These are phyloP conservation scores for Schizosaccharomyces cryophilus DNA, from an alignment of 805 yeast species.

Conservation along the genomic window DNA sequence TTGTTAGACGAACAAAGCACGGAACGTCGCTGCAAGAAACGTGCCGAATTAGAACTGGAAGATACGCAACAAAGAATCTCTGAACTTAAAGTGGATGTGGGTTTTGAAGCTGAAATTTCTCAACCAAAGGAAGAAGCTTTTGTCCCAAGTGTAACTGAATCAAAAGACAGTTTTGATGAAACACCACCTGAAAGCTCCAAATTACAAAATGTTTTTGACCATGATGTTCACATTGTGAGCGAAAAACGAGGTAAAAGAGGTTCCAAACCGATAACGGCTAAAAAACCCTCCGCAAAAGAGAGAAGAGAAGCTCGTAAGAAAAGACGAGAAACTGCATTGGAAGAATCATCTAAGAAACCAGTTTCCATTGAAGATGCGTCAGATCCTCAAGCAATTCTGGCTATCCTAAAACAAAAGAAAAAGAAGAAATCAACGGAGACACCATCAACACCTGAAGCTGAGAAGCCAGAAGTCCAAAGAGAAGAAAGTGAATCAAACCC, in stretches of 20 bases:
- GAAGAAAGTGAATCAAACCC: constrained; percentile 9
- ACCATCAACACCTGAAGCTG: not conserved
- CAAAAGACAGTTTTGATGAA: not conserved
- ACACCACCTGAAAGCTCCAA: not conserved
- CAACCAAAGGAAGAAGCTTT: not conserved
- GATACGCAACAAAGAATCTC: not conserved
- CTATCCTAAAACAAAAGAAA: not conserved
- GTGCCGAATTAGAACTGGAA: not conserved
- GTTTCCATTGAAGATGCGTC: not conserved
- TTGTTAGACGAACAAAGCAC: constrained; percentile 30
- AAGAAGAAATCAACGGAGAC: not conserved
- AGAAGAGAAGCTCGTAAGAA: not conserved
- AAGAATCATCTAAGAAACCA: not conserved
- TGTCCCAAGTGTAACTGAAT: not conserved
- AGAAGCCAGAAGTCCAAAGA: not conserved
- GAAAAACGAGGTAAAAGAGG: not conserved
- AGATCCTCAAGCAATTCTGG: not conserved
- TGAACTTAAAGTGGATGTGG: constrained; percentile 3
- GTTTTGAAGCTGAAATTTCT: constrained; percentile 1
- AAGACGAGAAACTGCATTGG: not conserved
- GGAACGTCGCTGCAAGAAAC: constrained; percentile 1
- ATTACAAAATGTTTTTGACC: not conserved
- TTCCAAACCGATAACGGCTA: not conserved
- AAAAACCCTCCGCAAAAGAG: not conserved
- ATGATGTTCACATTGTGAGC: not conserved